phyloP scores from a whole-genome alignment of 257 asterid genomes.

The Solanum infundibuliforme region DNA sequence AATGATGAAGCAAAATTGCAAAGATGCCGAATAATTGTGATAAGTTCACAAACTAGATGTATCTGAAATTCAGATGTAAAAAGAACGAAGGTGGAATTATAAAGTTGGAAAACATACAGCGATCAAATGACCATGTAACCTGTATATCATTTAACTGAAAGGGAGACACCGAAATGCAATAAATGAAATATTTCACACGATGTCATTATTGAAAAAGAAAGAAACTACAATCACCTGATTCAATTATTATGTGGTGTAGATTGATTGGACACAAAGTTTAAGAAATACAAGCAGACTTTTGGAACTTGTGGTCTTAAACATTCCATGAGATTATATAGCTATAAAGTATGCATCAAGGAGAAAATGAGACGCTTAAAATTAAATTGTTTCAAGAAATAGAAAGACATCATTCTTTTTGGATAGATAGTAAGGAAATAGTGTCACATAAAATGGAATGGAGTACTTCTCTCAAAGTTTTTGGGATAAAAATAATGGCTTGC shows the following conservation, averaged over 20 bases:
- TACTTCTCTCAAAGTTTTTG: neutral
- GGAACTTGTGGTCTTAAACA: neutral
- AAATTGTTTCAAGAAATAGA: neutral
- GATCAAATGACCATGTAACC: neutral
- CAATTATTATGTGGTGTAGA: neutral
- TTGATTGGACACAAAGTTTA: neutral
- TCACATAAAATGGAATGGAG: neutral
- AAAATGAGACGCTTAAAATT: neutral
- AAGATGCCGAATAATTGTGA: neutral
- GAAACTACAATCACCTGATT: neutral
- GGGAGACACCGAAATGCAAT: neutral
- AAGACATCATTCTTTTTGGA: neutral
- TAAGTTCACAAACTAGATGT: neutral
- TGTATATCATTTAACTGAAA: neutral
- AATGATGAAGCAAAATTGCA: neutral
- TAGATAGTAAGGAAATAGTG: neutral
- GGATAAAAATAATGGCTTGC: neutral
- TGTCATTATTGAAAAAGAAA: neutral
- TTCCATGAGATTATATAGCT: neutral
- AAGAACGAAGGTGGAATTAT: neutral
- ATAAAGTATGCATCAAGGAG: neutral
- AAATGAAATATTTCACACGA: neutral
- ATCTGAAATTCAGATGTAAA: neutral
- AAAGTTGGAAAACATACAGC: neutral
- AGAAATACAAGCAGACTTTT: neutral